Percentiles rank a stretch among this genome's conserved stretches.
Conservation (phyloP, 768 basidiomycete genomes). For the Imleria badia region DNA sequence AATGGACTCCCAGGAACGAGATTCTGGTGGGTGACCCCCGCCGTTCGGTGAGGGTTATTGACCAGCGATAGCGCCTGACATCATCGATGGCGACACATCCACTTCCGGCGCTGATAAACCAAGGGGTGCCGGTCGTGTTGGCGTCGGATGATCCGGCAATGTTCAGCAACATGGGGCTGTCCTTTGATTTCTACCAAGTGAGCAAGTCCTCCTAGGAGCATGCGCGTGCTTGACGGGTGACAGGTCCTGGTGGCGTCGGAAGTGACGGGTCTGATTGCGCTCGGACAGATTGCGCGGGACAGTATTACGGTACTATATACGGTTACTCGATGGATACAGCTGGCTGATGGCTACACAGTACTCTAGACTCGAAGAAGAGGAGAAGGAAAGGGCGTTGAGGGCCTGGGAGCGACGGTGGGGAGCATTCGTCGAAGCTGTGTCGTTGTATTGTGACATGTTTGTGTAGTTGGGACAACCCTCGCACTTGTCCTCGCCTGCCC, state of each 20-base stretch:
- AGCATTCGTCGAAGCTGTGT: slow-evolving; percentile 40
- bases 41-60: slow-evolving; percentile 18
- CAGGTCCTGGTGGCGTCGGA: slow-evolving; percentile 66
- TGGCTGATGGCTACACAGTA: slow-evolving; percentile 36
- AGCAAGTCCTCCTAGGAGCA: background rate
- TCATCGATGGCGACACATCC: slow-evolving; percentile 78
- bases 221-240: background rate
- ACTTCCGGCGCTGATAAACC: slow-evolving; percentile 61
- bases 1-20: background rate
- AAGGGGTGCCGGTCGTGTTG: slow-evolving; percentile 67
- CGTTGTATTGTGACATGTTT: slow-evolving; percentile 19
- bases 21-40: too few relatives aligned
- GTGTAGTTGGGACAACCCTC: slow-evolving; percentile 11
- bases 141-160: slow-evolving; percentile 72
- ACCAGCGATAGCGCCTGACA: slow-evolving; percentile 55
- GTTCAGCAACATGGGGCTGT: slow-evolving; percentile 72
- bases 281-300: slow-evolving; percentile 59
- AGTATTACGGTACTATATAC: slow-evolving; percentile 49
- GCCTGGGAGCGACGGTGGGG: slow-evolving; percentile 40
- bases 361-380: slow-evolving; percentile 46
- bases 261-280: slow-evolving; percentile 56
- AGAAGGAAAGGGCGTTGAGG: slow-evolving; percentile 43
- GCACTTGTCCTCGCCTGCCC: background rate
- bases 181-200: slow-evolving; percentile 76
- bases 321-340: background rate